A percentile compares a stretch with the other conserved stretches of the same genome.
phyloP scores from a whole-genome alignment of 805 yeast species.

The Candida gorgasii region DNA sequence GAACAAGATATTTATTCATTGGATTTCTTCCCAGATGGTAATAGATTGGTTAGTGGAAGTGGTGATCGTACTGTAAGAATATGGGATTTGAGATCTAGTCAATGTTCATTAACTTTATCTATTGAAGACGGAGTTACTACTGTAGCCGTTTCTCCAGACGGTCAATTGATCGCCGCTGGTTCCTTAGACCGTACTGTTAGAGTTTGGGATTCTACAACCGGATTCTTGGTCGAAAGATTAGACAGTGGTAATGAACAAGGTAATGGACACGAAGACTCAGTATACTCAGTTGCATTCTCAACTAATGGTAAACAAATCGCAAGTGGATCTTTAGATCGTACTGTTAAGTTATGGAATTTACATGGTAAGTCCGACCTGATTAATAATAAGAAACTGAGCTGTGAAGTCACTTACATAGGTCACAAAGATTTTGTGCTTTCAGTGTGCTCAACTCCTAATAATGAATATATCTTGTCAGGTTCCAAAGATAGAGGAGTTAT shows the following conservation, averaged over 20 bases:
- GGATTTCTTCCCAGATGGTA: constrained; percentile 93
- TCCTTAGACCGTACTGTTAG: constrained; percentile 92
- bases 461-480: constrained; percentile 87
- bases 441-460: constrained; percentile 92
- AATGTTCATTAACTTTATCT: constrained; percentile 81
- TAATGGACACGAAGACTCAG: constrained; percentile 95
- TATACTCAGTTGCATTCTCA: constrained; percentile 90
- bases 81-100: constrained; percentile 92
- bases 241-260: constrained; percentile 86
- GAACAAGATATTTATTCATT: constrained; percentile 97
- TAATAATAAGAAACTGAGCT: constrained; percentile 47
- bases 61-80: constrained; percentile 96
- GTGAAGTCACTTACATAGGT: constrained; percentile 92
- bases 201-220: constrained; percentile 94
- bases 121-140: constrained; percentile 99
- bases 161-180: constrained; percentile 93
- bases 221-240: constrained; percentile 86
- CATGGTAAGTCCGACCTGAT: constrained; percentile 47
- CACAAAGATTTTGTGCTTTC: constrained; percentile 95
- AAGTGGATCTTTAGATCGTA: constrained; percentile 92
- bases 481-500: constrained; percentile 97
- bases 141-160: constrained; percentile 95
- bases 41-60: constrained; percentile 89
- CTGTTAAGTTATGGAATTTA: constrained; percentile 94
- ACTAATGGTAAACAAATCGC: constrained; percentile 90